Base-by-base conservation (phyloP, 371 early-diverging fungal genomes). In the Dinochytrium kinnereticum region DNA sequence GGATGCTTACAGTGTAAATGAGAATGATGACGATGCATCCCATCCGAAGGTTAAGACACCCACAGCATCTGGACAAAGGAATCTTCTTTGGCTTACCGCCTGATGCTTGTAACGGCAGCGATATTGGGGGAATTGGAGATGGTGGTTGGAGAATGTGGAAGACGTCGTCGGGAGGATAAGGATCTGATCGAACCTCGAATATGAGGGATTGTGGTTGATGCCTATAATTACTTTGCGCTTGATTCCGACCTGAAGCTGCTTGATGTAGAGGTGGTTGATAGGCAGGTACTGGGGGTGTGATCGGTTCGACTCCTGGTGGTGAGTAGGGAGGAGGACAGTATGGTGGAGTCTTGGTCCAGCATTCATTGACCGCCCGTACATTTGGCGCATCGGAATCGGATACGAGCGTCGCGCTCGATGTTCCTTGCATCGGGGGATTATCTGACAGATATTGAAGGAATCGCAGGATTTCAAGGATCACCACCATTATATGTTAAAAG, bases 321-420 rank as follows among this genome's bases (percentile, higher is more conserved):
- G 57, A 55, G 57, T 55, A 55, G 26, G 57, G 15, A 26, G 57
- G 57, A 19, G 57, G 57, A 19, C 10, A 15, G 57, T 55, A 55
- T 7, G 26, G 17, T 7, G 57, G 57, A 5, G 26, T 55, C 24
- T 55, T 55, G 57, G 57, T 15, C 57, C 57, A 55, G 57, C 19
- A 7, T 44, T n/a, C n/a, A n/a, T n/a, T n/a, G n/a, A n/a, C n/a
- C n/a, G n/a, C n/a, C n/a, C n/a, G n/a, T n/a, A n/a, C n/a, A n/a
- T n/a, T n/a, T n/a, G n/a, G n/a, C n/a, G n/a, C n/a, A n/a, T n/a
- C n/a, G n/a, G n/a, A n/a, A n/a, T n/a, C n/a, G n/a, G n/a, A n/a
- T n/a, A n/a, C n/a, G n/a, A n/a, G n/a, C n/a, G n/a, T n/a, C n/a
- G n/a, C n/a, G n/a, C n/a, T n/a, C n/a, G n/a, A n/a, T n/a, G n/a